Base-by-base conservation (phyloP, 805 yeast species). In the Kluyveromyces aestuarii region DNA sequence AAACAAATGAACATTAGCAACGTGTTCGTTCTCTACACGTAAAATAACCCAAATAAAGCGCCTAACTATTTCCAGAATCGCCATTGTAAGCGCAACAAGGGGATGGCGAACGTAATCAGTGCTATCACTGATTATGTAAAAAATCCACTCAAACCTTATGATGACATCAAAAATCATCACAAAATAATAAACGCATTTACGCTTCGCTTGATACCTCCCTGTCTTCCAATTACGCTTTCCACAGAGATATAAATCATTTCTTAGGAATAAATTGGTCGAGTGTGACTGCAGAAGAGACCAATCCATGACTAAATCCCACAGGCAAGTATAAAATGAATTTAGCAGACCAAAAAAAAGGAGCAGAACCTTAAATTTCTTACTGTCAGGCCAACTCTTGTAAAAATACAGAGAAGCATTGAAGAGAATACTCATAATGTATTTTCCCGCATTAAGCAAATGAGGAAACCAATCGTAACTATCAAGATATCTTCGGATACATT, bases 381-480 rank as follows among this genome's bases (percentile, higher is more conserved):
- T 27, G 21, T 64, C 54, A 10, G 70, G 64, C 0, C 69, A 60
- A n/a, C 60, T 41, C 53, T 98, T 77, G 63, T 87, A 90, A 18
- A 84, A 68, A 68, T 96, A 85, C 57, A 93, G 72, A 8, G 82
- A 70, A 58, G 81, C 78, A 64, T 86, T 82, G 64, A 87, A 88
- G 19, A 77, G 57, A 2, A 85, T 75, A 2, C 90, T 76, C 37
- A 83, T 67, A 0, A 76, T 58, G 62, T 91, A 93, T 65, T 93
- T 93, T 35, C 73, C 58, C 73, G 87, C 87, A 59, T 93, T 93
- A 6, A 96, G 91, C 50, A 91, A 67, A 72, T 93, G 99, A 0
- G 99, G 99, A 62, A 93, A 93, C 86, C 90, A 84, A 59, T 90
- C 96, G 2, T 95, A 91, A 0, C 97, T 84, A 62, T 93, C 99